These are phyloP conservation scores for Leccinum longicurvipes DNA, from an alignment of 768 basidiomycete genomes.

Conservation along the genomic window DNA sequence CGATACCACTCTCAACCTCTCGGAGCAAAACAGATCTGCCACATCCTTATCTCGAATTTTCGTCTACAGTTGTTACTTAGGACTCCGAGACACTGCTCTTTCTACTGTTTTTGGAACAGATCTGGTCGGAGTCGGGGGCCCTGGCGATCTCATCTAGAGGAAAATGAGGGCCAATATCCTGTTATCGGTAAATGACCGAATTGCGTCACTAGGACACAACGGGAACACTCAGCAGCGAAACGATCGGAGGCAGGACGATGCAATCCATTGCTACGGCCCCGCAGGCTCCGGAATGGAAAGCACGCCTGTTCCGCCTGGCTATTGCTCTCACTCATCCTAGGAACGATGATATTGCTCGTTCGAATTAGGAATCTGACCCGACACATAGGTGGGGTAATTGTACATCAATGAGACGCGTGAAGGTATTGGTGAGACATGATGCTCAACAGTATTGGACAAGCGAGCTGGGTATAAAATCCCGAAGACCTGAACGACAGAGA, in stretches of 20 bases:
- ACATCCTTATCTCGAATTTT: neutral
- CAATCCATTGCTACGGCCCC: constrained; percentile 20
- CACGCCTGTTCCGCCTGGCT: constrained; percentile 31
- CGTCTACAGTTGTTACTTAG: neutral
- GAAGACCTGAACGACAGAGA: constrained; percentile 4
- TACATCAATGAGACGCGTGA: constrained; percentile 9
- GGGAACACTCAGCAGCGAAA: constrained; percentile 8
- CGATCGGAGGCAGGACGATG: constrained; percentile 20
- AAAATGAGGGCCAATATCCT: constrained; percentile 10
- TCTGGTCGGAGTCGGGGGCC: constrained; percentile 13
- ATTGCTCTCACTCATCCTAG: constrained; percentile 15
- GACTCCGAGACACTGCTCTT: neutral
- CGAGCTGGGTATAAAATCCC: constrained; percentile 29
- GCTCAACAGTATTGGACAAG: constrained; percentile 9
- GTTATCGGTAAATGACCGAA: constrained; percentile 18
- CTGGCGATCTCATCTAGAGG: constrained; percentile 16
- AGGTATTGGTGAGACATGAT: constrained; percentile 16
- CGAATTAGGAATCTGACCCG: constrained; percentile 23
- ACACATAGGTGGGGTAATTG: constrained; percentile 19
- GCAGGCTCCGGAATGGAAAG: constrained; percentile 28
- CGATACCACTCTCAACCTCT: neutral
- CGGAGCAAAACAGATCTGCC: neutral
- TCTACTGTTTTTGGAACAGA: constrained; percentile 7
- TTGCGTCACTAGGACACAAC: constrained; percentile 23
- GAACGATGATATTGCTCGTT: constrained; percentile 14